phyloP scores from a whole-genome alignment of 192 early-diverging fungal species.

The Coemansia sp. region DNA sequence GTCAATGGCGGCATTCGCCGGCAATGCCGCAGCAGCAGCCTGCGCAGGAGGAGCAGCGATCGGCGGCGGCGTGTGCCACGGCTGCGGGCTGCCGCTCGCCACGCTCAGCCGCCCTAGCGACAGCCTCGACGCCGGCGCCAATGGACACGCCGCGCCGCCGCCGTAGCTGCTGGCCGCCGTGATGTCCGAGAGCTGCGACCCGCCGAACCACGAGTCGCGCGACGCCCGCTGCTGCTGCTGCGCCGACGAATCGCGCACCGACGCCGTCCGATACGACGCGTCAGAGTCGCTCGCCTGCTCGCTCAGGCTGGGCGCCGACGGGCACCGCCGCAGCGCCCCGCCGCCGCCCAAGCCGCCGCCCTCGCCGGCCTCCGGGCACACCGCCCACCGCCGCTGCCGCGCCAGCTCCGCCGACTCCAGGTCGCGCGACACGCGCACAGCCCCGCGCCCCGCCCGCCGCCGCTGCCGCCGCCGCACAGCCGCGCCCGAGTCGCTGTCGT shows the following conservation, averaged over 20 bases:
- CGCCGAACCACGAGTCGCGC: constrained; percentile 5
- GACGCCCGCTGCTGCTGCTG: not conserved
- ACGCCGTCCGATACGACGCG: constrained; percentile 12
- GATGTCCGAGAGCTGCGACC: constrained; percentile 23
- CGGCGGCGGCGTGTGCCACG: constrained; percentile 9
- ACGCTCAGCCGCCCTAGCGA: not conserved
- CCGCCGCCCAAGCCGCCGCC: not conserved
- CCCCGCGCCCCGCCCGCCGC: not conserved
- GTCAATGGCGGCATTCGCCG: not conserved
- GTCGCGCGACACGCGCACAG: not conserved
- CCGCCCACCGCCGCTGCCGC: constrained; percentile 12
- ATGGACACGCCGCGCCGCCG: constrained; percentile 17
- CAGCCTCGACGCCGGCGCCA: not conserved
- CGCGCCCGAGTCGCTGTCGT: not conserved
- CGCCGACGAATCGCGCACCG: constrained; percentile 10
- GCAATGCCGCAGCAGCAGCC: no score
- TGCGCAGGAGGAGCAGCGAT: no score
- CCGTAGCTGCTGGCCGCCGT: constrained; percentile 6
- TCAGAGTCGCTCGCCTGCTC: constrained; percentile 6
- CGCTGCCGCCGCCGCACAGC: not conserved
- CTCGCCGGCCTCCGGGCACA: not conserved
- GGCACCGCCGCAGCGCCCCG: constrained; percentile 9
- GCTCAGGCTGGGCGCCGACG: constrained; percentile 34
- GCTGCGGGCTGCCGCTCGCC: constrained; percentile 8
- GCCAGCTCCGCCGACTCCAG: not conserved